Base-by-base conservation (phyloP, 495 filamentous ascomycete genomes). In the Daldinia bambusicola region DNA sequence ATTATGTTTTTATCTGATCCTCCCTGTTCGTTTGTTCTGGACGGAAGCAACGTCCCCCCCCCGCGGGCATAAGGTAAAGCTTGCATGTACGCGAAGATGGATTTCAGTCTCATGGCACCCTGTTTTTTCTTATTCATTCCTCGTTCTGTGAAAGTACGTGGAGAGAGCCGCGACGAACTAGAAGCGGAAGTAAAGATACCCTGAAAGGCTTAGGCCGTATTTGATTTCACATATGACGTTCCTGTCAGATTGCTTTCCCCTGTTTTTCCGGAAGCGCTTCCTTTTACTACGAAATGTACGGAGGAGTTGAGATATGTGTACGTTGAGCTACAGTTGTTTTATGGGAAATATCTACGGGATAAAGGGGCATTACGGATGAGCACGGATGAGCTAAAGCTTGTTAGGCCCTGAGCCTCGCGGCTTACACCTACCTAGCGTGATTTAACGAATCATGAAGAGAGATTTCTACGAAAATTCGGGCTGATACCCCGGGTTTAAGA, bases 391-490 rank as follows among this genome's bases (percentile, higher is more conserved):
- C 38, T 58, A 73, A 73, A 63, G 9, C 51, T 45, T 20, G 31
- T 32, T 34, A 18, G 52, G 70, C 38, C 10, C 37, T 58, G 65
- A 66, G 70, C 66, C 66, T 73, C 70, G 52, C 66, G 66, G 70
- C 66, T 69, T 59, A 48, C 10, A 32, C 57, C 62, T 59, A 37
- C 57, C 62, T 59, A 45, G 58, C 66, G 63, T 66, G 66, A 66
- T 69, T 66, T 69, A 36, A 73, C 45, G 70, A 73, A 73, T 73
- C 61, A 73, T 41, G 70, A 69, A 12, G 61, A 69, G 43, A 69
- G 22, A 59, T 69, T 69, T 69, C 62, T 43, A 58, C 50, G 58
- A 69, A 36, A 55, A 30, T 34, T 52, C 57, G 26, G 18, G 51
- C 16, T 37, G 61, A 63, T 69, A 63, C 41, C 43, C 61, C 53